These are phyloP conservation scores for Picea abies DNA, from an alignment of 83 land plant species.

Conservation along the genomic window DNA sequence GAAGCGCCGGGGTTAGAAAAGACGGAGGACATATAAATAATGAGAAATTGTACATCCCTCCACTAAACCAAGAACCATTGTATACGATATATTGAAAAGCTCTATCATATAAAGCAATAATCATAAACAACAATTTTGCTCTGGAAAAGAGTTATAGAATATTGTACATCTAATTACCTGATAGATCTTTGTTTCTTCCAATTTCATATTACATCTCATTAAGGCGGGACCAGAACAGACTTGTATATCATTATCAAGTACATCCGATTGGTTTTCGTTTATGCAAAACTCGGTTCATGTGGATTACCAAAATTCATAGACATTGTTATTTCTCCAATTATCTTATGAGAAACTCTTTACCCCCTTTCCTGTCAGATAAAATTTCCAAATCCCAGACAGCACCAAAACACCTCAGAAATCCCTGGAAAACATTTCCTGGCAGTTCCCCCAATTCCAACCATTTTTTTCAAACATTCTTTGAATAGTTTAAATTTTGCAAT, in stretches of 20 bases:
- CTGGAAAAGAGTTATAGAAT: too few relatives aligned
- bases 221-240: background rate
- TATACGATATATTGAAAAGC: too few relatives aligned
- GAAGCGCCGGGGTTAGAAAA: background rate
- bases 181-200: too few relatives aligned
- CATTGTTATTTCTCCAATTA: background rate
- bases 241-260: background rate
- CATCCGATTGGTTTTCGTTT: too few relatives aligned
- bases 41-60: too few relatives aligned
- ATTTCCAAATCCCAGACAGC: background rate
- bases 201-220: background rate
- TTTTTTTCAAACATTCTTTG: background rate
- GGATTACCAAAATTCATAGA: too few relatives aligned
- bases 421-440: background rate
- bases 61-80: too few relatives aligned
- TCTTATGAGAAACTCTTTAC: background rate
- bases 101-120: too few relatives aligned
- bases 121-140: too few relatives aligned
- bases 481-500: background rate
- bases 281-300: too few relatives aligned
- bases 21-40: too few relatives aligned
- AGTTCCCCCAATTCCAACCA: background rate
- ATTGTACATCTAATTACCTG: too few relatives aligned
- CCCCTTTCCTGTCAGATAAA: background rate
- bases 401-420: background rate